Base-by-base conservation (phyloP, 768 basidiomycete genomes). In the Lanmaoa pseudosensibilis region DNA sequence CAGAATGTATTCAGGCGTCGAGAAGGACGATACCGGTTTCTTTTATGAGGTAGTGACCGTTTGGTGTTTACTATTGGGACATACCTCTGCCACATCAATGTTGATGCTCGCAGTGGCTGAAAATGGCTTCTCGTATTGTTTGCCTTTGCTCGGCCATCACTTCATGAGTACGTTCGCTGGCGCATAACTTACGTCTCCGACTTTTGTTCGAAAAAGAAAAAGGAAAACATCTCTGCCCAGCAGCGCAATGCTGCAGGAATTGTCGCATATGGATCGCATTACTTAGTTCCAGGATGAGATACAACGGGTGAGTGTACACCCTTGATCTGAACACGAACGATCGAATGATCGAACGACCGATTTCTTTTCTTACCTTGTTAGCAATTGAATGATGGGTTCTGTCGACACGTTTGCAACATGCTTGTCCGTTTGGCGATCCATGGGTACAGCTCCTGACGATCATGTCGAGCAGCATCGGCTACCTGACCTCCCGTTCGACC, bases 201-300 rank as follows among this genome's bases (percentile, higher is more conserved):
- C 46, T 34, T 49, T 48, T 19, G 55, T 54, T 52, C 52, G 43
- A 55, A 34, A 33, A 54, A 56, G 48, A 52, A 50, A 55, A 49
- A 39, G 19, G 37, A 39, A 51, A 43, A 21, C 54, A 30, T 36
- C 41, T 60, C 39, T 56, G 59, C 48, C 36, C 50, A 37, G 69
- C 84, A 83, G 84, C 83, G 89, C 77, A 78, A 92, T 92, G 90
- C 90, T 92, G 82, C 86, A 90, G 81, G 90, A 92, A 84, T 75
- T 92, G 72, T 84, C 90, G 73, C 86, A 91, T 79, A 94, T 94
- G 94, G 93, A 95, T 80, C 87, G 92, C 75, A 90, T 95, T 72
- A 94, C 94, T 11, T 94, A 95, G 72, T 85, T 95, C 52, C 92
- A 94, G 79, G 89, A 96, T 83, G 90, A 90, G 74, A 92, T 94